A percentile compares a stretch with the other conserved stretches of the same genome.
Conservation (phyloP, 306 rosid species). For the Quercus engelmannii region DNA sequence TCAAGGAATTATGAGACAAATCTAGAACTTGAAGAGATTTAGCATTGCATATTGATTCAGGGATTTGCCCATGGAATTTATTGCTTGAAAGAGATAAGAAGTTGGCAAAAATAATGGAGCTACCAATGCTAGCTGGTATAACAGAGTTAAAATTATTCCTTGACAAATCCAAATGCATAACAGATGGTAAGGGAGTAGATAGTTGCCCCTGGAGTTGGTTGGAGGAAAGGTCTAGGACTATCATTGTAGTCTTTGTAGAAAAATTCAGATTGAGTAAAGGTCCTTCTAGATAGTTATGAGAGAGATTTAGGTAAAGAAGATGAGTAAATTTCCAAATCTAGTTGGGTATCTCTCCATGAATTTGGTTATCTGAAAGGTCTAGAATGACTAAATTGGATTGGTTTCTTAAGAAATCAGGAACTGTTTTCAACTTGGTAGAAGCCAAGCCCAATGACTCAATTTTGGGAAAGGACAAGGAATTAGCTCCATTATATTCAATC, state of each 20-base stretch:
- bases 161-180: slow-evolving; percentile 18
- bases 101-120: fast-evolving
- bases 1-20: slow-evolving; percentile 27
- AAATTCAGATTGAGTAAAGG: neutral
- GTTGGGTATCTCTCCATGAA: neutral
- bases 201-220: neutral
- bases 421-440: neutral
- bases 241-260: neutral
- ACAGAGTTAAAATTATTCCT: slow-evolving; percentile 14
- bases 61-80: neutral
- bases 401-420: neutral
- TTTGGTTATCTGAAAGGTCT: slow-evolving; percentile 1
- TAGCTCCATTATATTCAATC: neutral
- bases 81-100: slow-evolving; percentile 44
- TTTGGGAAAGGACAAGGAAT: neutral
- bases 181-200: neutral
- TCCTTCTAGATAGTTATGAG: neutral
- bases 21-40: slow-evolving; percentile 23
- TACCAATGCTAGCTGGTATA: slow-evolving; percentile 1
- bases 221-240: slow-evolving; percentile 27
- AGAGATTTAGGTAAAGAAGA: neutral
- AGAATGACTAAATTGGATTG: neutral
- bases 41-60: slow-evolving; percentile 30
- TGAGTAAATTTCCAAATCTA: neutral
- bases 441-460: neutral